Evolutionary conservation across 805 yeast species (phyloP), one percentile per base, ranked within the genome.

Genomic region (Spencermartinsiella europaea): DNA sequence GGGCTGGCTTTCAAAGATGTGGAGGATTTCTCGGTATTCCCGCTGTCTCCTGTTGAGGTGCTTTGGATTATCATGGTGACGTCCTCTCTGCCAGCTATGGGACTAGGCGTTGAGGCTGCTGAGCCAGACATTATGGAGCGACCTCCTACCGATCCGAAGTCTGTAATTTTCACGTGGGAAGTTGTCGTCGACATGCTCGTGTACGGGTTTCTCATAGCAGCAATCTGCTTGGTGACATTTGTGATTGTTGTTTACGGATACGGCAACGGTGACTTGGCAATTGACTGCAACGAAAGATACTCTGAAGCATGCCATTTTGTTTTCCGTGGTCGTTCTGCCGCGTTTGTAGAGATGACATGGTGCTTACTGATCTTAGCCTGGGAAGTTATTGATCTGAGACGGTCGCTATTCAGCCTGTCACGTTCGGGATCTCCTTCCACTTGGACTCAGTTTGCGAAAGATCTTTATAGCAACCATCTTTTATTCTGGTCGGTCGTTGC

Each of bases 291-390:
- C 64, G 66, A 72, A 22, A 63, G 61, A 22, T 70, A 68, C 44
- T 67, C 67, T 35, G 68, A 59, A 1, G 49, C 67, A 0, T 87
- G 96, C 66, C 57, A 67, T 39, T 65, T 72, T 51, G 95, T 87
- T 10, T 86, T 81, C 66, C 73, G 76, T 56, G 85, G 89, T 3
- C 77, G 96, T 62, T 77, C 95, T 2, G 77, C 84, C 2, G 76
- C 89, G 0, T 87, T 87, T 70, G 83, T 83, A 1, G 77, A 82
- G 1, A 81, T 86, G 81, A 87, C 95, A 0, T 87, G 95, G 95
- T 77, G 90, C 68, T 84, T 91, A 2, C 72, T 87, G 49, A 62
- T 86, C 22, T 69, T 85, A 40, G 93, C 95, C 1, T 85, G 93
- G 93, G 93, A 85, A 66, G 87, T 86, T 56, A 74, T 85, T 48